Percentiles rank a stretch among this genome's conserved stretches.
Conservation (phyloP, 768 basidiomycete genomes). For the Basidioascus undulatus region DNA sequence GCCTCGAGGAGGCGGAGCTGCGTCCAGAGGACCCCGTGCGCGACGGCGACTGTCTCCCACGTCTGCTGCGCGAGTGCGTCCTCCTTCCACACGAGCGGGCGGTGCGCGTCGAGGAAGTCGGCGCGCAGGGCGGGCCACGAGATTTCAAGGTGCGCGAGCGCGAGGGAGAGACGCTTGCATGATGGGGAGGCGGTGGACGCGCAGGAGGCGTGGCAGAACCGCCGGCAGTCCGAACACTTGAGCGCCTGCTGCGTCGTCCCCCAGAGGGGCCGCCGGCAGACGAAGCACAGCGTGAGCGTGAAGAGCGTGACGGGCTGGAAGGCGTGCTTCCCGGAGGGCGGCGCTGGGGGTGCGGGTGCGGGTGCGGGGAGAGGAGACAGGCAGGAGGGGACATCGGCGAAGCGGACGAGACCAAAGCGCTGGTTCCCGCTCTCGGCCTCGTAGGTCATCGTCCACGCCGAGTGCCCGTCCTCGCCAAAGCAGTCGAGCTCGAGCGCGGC, state of each 20-base stretch:
- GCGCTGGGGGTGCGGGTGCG: constrained; percentile 4
- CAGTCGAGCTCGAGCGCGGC: constrained; percentile 46
- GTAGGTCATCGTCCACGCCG: constrained; percentile 33
- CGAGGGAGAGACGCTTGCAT: constrained; percentile 16
- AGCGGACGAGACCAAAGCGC: constrained; percentile 34
- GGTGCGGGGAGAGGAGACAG: constrained; percentile 18
- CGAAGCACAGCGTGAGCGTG: constrained; percentile 42
- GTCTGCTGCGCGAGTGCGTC: constrained; percentile 27
- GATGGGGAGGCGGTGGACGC: constrained; percentile 12
- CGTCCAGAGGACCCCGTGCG: constrained; percentile 34
- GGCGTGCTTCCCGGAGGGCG: constrained; percentile 22
- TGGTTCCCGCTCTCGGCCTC: constrained; percentile 22
- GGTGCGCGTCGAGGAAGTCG: constrained; percentile 34
- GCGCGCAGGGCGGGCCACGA: constrained; percentile 28
- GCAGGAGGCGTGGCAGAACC: constrained; percentile 37
- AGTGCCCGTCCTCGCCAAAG: constrained; percentile 45
- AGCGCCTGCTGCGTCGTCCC: constrained; percentile 38
- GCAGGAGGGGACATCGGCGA: constrained; percentile 34
- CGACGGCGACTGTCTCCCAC: constrained; percentile 46
- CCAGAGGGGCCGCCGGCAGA: constrained; percentile 50
- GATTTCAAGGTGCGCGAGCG: constrained; percentile 28
- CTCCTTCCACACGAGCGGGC: constrained; percentile 22
- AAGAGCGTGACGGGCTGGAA: constrained; percentile 43
- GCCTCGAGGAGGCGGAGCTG: constrained; percentile 43
- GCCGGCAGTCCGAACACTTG: constrained; percentile 35